Evolutionary conservation across 2,329 filamentous ascomycete genomes (phyloP).

Genomic region (Cordyceps fumosorosea): DNA sequence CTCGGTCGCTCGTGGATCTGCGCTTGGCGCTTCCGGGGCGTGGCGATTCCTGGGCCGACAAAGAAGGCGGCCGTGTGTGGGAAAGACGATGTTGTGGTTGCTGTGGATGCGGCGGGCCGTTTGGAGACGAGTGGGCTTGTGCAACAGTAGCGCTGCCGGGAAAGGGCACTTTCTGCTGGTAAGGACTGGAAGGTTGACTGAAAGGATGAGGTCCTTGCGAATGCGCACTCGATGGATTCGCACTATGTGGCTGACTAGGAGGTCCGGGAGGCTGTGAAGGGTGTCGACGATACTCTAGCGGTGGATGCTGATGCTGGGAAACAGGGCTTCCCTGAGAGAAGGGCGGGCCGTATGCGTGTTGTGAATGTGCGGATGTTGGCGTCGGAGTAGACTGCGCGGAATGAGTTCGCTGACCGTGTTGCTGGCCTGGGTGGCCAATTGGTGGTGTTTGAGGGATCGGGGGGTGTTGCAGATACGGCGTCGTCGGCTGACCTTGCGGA

Average conservation of each 20-base stretch:
- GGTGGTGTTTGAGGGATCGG: conserved; percentile 44
- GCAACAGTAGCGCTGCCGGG: not conserved
- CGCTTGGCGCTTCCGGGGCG: conserved; percentile 40
- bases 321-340: conserved; percentile 49
- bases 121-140: conserved; percentile 10
- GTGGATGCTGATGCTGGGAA: conserved; percentile 36
- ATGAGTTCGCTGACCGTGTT: conserved; percentile 41
- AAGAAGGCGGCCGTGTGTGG: conserved; percentile 25
- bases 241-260: conserved; percentile 42
- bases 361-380: conserved; percentile 55
- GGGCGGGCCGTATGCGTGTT: conserved; percentile 45
- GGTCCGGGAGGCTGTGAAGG: conserved; percentile 50
- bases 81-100: conserved; percentile 19
- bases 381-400: conserved; percentile 54
- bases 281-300: conserved; percentile 38
- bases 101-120: conserved; percentile 10
- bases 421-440: conserved; percentile 35
- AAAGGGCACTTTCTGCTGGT: conserved; percentile 40
- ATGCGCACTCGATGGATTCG: conserved; percentile 39
- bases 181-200: conserved; percentile 48
- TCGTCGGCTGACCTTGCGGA: conserved; percentile 26
- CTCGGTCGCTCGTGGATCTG: conserved; percentile 55
- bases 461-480: conserved; percentile 35
- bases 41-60: conserved; percentile 39
- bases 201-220: conserved; percentile 12